Evolutionary conservation across 768 basidiomycete species (phyloP), one percentile per base, ranked within the genome.

Genomic region (Austroboletus festivus): DNA sequence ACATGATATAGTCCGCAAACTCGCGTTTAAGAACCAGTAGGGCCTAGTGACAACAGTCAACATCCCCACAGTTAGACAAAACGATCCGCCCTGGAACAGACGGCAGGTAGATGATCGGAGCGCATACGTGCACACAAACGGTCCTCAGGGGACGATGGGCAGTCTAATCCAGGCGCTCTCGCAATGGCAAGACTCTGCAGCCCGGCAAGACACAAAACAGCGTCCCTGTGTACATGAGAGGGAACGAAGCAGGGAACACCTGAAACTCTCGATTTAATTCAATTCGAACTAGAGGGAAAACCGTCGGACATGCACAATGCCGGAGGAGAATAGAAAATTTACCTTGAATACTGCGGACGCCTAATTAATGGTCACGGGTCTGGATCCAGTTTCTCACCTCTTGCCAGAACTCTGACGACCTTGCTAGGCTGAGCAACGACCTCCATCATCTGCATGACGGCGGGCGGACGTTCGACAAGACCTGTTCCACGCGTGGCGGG

Each of bases 361-460:
- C n/a, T 5, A 8, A 13, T 30, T 28, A 22, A 20, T 24, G 16
- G 7, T 58, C 55, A 69, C 3, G 66, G 53, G 38, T 65, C 71
- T 33, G 78, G 79, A 37, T 92, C 88, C 45, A 92, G 68, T 67
- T 90, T 89, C 75, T 92, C 89, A 26, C 89, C 89, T 12, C 89
- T 80, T 2, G 89, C 86, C 51, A 92, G 79, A 23, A 92, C 84
- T 21, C 88, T 75, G 28, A 91, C 82, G 54, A 86, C 83, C 53
- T 81, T 84, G 64, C 78, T 84, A 7, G 86, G 83, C 54, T 87
- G 83, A 19, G 83, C 73, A 9, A 86, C 76, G 65, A 80, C 79
- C 53, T 84, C 84, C 85, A 86, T 88, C 86, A 90, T 87, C 4
- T 85, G 82, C 75, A 82, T 80, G 40, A 88, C 85, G 2, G 86